Base-by-base conservation (phyloP, 177 flowering plant species). In the Vitis hybrid region DNA sequence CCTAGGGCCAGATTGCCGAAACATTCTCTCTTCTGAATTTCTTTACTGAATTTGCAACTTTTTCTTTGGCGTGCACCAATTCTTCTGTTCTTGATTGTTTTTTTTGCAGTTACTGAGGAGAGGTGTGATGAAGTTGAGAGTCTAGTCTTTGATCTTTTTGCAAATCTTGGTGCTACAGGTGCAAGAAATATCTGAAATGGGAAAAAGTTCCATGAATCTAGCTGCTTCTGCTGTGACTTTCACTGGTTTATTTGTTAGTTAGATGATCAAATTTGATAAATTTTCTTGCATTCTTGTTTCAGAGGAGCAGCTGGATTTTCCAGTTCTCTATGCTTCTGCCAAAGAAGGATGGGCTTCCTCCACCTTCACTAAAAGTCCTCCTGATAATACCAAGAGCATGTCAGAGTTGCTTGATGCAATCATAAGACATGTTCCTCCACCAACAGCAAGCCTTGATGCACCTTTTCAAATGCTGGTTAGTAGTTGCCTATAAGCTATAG, bases 151-250 rank as follows among this genome's bases (percentile, higher is more conserved):
- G 99, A 96, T 81, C 99, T 96, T 70, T 96, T 96, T 85, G 99
- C 98, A 72, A 92, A 94, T 78, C 97, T 96, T 77, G 99, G 99
- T 59, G 99, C 98, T 73, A 77, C 98, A 86, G 99, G 99, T 96
- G 73, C 68, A 48, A 50, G 50, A 72, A 56, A 61, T 64, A 32
- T 66, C 46, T 9, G 30, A 72, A 71, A 11, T 35, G 69, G 40
- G 46, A 40, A 32, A 57, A 54, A 32, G 4, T 21, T 18, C 8
- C 12, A 11, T 19, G 9, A 46, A 69, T 14, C 30, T 55, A 14
- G 11, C 10, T 35, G 7, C 18, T 13, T 56, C 13, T 15, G 11
- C n/a, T 24, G 6, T 56, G 13, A 17, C 9, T 56, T 67, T 18
- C 14, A 40, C 19, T 55, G 12, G 21, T 67, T 65, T 60, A 32